Conservation (phyloP, 495 filamentous ascomycete genomes). For the Penicillium silybi region DNA sequence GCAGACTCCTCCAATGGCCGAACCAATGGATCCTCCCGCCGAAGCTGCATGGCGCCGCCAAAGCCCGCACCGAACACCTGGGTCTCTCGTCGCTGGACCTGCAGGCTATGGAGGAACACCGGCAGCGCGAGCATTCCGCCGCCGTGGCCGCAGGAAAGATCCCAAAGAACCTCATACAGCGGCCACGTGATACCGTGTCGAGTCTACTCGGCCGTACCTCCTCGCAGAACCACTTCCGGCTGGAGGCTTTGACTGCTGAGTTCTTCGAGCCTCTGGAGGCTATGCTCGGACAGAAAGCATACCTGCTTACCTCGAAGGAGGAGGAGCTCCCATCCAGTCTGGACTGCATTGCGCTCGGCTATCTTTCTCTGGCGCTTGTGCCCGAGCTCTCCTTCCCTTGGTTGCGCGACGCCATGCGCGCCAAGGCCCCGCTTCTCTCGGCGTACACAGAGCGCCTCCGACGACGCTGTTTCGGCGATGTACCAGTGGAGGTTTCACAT, state of each 20-base stretch:
- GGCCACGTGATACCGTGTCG: slow-evolving; percentile 40
- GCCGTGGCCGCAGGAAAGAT: slow-evolving; percentile 40
- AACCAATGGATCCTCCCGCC: slow-evolving; percentile 76
- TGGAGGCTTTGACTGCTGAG: slow-evolving; percentile 63
- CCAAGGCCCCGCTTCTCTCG: slow-evolving; percentile 50
- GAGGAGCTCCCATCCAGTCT: slow-evolving; percentile 51
- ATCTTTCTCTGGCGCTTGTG: slow-evolving; percentile 67
- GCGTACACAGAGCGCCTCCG: slow-evolving; percentile 51
- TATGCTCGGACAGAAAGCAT: slow-evolving; percentile 54
- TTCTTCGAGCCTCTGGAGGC: slow-evolving; percentile 66
- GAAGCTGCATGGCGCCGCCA: slow-evolving; percentile 60
- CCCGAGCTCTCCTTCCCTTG: slow-evolving; percentile 69
- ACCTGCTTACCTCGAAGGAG: slow-evolving; percentile 42
- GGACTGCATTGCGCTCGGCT: slow-evolving; percentile 77
- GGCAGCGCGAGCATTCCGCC: slow-evolving; percentile 40
- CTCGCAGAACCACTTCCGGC: slow-evolving; percentile 54
- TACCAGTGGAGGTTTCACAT: slow-evolving; percentile 22
- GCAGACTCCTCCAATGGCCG: slow-evolving; percentile 72
- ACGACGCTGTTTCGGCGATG: slow-evolving; percentile 36
- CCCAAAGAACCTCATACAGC: slow-evolving; percentile 38
- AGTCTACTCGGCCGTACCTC: slow-evolving; percentile 36
- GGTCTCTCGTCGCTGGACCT: slow-evolving; percentile 66
- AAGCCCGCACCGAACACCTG: slow-evolving; percentile 66
- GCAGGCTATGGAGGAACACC: slow-evolving; percentile 45
- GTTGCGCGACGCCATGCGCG: slow-evolving; percentile 59